Base-by-base conservation (phyloP, 495 filamentous ascomycete genomes). In the Haplographium delicatum region DNA sequence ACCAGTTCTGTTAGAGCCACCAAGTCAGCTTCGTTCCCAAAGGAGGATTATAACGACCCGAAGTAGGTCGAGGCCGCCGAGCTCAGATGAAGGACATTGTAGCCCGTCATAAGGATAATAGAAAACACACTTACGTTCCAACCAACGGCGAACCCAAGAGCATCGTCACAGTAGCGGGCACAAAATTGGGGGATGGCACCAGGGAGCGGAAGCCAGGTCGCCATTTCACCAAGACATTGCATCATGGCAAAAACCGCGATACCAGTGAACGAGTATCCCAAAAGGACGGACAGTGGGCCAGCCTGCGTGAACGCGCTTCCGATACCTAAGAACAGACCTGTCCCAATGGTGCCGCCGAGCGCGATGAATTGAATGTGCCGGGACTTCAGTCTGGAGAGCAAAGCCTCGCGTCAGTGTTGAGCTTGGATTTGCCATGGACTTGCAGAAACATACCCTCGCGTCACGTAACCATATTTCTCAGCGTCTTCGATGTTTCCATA, bases 161-260 rank as follows among this genome's bases (percentile, higher is more conserved):
- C 83, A 27, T 79, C 76, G 56, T 89, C 84, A 49, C 85, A 76
- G 47, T 88, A 84, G 35, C 86, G 77, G 30, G 83, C 75, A 40
- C 83, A 84, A 60, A 86, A 91, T 30, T 84, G 70, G 18, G 86
- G 85, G 59, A 90, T 88, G 6, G 83, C 78, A 47, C 88, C 87
- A 11, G 85, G 79, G 23, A 89, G 75, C 5, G 87, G 87, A 15
- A 89, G 73, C 58, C 49, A 57, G 19, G 54, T 54, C 5, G 49
- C 59, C 50, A 51, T 59, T 37, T 59, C 51, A 44, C 51, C 54
- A 16, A 78, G 56, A 44, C 64, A 65, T 18, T 69, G 65, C 72
- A 81, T 76, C 65, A 84, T 74, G 22, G 71, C 77, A 58, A 78
- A 85, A 51, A 88, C 68, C 23, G 79, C 75, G 13, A 76, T 68